phyloP scores from a whole-genome alignment of 306 rosid species.

The Cucurbita maxima region DNA sequence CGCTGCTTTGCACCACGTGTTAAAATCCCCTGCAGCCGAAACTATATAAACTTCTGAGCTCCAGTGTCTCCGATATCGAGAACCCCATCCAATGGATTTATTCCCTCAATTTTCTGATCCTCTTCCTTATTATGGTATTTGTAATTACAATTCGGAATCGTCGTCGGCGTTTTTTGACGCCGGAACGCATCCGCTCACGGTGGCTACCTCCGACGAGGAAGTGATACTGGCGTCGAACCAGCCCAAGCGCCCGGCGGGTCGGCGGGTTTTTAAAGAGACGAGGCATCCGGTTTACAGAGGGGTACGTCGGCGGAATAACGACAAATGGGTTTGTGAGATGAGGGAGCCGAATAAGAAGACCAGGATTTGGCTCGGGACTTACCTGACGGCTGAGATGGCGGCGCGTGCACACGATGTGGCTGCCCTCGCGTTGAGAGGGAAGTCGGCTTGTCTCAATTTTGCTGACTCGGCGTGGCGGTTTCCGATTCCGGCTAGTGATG shows the following conservation, averaged over 20 bases:
- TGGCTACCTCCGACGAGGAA: slow-evolving; percentile 26
- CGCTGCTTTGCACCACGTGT: neutral
- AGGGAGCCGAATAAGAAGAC: slow-evolving; percentile 51
- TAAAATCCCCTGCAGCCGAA: neutral
- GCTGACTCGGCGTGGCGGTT: slow-evolving; percentile 54
- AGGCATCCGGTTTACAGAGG: slow-evolving; percentile 78
- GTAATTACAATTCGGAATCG: neutral
- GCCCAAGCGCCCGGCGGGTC: slow-evolving; percentile 64
- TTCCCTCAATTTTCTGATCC: slow-evolving; percentile 6
- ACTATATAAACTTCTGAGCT: neutral
- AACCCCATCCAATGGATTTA: slow-evolving; percentile 10
- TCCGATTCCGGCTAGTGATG: slow-evolving; percentile 22
- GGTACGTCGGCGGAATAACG: slow-evolving; percentile 44
- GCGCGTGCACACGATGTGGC: slow-evolving; percentile 92
- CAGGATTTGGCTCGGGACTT: slow-evolving; percentile 78
- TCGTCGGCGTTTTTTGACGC: slow-evolving; percentile 8
- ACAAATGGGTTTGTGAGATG: slow-evolving; percentile 85
- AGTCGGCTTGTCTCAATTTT: slow-evolving; percentile 58
- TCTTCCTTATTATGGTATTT: neutral
- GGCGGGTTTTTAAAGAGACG: slow-evolving; percentile 55
- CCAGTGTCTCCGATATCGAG: neutral
- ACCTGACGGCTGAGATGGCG: slow-evolving; percentile 63
- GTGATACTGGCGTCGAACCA: slow-evolving; percentile 32
- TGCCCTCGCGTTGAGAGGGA: slow-evolving; percentile 38
- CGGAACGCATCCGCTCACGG: neutral